These are phyloP conservation scores for Dryadomyces quercus-mongolicae DNA, from an alignment of 2,329 filamentous ascomycete species.

Conservation along the genomic window DNA sequence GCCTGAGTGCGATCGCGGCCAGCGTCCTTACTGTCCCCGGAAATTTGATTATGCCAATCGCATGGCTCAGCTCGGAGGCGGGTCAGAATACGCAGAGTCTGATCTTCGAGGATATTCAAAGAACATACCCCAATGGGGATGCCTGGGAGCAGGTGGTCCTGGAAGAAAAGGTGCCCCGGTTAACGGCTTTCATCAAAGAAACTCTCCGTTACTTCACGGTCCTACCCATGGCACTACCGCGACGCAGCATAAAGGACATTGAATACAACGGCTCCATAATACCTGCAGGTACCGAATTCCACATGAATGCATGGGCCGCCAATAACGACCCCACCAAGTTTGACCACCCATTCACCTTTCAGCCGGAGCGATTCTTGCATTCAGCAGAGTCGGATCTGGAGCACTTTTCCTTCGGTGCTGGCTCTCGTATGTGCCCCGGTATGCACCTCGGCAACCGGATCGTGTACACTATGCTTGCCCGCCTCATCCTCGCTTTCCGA, in stretches of 20 bases:
- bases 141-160: constrained; percentile 61
- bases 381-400: constrained; percentile 31
- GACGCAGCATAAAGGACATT: constrained; percentile 60
- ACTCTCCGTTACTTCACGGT: constrained; percentile 67
- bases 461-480: constrained; percentile 46
- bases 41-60: constrained; percentile 69
- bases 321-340: constrained; percentile 61
- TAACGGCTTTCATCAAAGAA: constrained; percentile 68
- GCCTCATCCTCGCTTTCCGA: constrained; percentile 45
- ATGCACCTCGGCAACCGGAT: constrained; percentile 51
- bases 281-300: constrained; percentile 65
- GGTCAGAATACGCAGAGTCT: constrained; percentile 59
- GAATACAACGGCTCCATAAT: constrained; percentile 55
- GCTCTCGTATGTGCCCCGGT: constrained; percentile 51
- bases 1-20: constrained; percentile 28
- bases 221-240: constrained; percentile 64
- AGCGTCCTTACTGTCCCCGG: constrained; percentile 74
- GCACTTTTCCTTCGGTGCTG: constrained; percentile 50
- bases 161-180: constrained; percentile 65
- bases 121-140: constrained; percentile 58
- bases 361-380: constrained; percentile 54
- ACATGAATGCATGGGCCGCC: constrained; percentile 67
- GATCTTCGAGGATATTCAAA: constrained; percentile 57
- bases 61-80: constrained; percentile 52
- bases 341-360: constrained; percentile 46